These are phyloP conservation scores for Monosporascus sp. DNA, from an alignment of 2,329 filamentous ascomycete species.

Conservation along the genomic window DNA sequence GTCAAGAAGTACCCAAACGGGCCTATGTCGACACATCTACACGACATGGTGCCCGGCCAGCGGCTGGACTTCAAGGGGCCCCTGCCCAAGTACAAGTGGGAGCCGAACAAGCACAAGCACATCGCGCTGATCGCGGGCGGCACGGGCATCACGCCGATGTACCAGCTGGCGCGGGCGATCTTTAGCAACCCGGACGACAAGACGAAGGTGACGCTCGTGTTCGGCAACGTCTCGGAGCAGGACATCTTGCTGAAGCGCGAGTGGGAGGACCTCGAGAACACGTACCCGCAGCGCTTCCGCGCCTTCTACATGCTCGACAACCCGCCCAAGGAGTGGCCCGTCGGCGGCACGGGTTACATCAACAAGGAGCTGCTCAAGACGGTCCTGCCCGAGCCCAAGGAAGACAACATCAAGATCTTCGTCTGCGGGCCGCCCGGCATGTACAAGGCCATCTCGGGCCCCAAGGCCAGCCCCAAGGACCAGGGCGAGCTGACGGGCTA, in stretches of 20 bases:
- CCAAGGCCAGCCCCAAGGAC: constrained; percentile 86
- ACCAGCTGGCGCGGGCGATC: constrained; percentile 84
- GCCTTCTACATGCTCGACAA: constrained; percentile 93
- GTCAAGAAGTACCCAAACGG: constrained; percentile 90
- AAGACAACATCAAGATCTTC: constrained; percentile 91
- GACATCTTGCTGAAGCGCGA: constrained; percentile 90
- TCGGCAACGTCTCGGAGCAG: constrained; percentile 82
- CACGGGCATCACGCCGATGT: constrained; percentile 97
- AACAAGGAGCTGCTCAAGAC: constrained; percentile 92
- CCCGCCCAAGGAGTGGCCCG: constrained; percentile 66
- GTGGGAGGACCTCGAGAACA: constrained; percentile 83
- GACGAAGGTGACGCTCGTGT: constrained; percentile 95
- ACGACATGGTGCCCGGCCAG: constrained; percentile 77
- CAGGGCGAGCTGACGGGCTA: constrained; percentile 84
- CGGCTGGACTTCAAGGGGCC: constrained; percentile 90
- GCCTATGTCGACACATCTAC: constrained; percentile 86
- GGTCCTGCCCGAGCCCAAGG: constrained; percentile 87
- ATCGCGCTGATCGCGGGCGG: constrained; percentile 86
- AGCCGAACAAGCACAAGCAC: constrained; percentile 88
- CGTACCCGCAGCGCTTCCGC: constrained; percentile 89
- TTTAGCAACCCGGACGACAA: constrained; percentile 95
- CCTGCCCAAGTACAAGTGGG: constrained; percentile 88
- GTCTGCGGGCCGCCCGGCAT: constrained; percentile 89
- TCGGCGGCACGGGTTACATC: constrained; percentile 72
- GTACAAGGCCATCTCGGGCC: constrained; percentile 88